Conservation (phyloP, 2,329 filamentous ascomycete genomes). For the Pezicula neosporulosa region DNA sequence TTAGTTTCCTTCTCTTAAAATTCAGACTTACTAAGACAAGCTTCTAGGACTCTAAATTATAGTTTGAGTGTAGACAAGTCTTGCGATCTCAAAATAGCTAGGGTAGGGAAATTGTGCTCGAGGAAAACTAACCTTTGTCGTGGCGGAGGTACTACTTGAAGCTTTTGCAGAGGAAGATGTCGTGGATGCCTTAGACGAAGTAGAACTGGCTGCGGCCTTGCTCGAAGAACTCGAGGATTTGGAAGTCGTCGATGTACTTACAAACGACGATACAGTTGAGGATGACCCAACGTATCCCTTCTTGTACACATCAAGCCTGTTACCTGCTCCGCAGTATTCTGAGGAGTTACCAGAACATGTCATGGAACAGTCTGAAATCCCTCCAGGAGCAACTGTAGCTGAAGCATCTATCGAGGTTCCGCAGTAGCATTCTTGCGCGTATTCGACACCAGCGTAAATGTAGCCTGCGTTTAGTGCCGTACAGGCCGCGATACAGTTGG, state of each 20-base stretch:
- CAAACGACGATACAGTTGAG: neutral
- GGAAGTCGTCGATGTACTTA: slow-evolving; percentile 7
- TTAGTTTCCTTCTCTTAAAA: too few species aligned
- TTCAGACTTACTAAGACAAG: too few species aligned
- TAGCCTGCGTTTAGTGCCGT: slow-evolving; percentile 22
- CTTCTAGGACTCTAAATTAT: too few species aligned
- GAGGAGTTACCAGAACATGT: slow-evolving; percentile 22
- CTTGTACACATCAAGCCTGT: slow-evolving; percentile 19
- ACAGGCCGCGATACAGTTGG: slow-evolving; percentile 16
- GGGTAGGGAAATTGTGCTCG: too few species aligned
- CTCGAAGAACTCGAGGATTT: too few species aligned
- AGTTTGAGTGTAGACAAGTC: too few species aligned
- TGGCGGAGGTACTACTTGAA: too few species aligned
- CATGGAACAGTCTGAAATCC: slow-evolving; percentile 16
- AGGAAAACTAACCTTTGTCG: too few species aligned
- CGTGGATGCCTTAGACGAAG: too few species aligned
- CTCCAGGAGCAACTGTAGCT: slow-evolving; percentile 5
- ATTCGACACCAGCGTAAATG: slow-evolving; percentile 41
- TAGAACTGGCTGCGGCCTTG: too few species aligned
- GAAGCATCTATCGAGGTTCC: slow-evolving; percentile 6
- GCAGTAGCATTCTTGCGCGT: slow-evolving; percentile 39
- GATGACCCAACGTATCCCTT: slow-evolving; percentile 4
- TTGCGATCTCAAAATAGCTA: too few species aligned
- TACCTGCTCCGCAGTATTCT: slow-evolving; percentile 23
- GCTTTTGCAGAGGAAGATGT: neutral